Evolutionary conservation across 306 rosid genomes (phyloP).

Genomic region (Quercus variabilis): DNA sequence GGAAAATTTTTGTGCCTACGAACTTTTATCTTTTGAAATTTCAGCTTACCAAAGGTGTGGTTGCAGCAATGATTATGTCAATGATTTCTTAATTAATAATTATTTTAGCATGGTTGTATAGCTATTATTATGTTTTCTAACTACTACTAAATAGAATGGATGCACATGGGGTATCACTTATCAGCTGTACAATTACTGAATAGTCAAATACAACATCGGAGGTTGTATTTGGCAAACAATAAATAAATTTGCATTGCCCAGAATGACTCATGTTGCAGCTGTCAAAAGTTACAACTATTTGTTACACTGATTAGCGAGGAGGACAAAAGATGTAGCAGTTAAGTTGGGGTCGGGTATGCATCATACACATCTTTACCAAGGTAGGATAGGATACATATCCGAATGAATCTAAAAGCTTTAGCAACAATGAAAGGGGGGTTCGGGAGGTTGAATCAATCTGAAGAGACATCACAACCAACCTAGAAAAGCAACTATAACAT

Average conservation of each 20-base stretch:
- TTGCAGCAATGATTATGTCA: neutral
- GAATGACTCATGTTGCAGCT: no score
- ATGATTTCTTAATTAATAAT: neutral
- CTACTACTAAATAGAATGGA: neutral
- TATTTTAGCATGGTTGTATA: neutral
- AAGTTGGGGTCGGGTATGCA: neutral
- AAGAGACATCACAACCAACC: neutral
- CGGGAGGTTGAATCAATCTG: neutral
- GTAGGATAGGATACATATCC: neutral
- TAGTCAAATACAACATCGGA: neutral
- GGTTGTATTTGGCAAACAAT: no score
- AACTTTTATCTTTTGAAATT: neutral
- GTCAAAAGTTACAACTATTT: no score
- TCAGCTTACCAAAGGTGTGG: neutral
- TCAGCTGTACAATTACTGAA: neutral
- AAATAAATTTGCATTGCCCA: no score
- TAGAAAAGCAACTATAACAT: neutral
- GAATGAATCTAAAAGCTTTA: neutral
- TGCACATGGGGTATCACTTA: no score
- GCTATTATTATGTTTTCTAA: neutral
- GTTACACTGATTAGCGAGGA: no score
- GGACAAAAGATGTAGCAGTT: no score
- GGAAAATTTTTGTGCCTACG: no score
- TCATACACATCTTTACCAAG: neutral
- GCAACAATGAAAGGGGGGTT: neutral